Conservation (phyloP, 2,329 filamentous ascomycete genomes). For the Talaromyces islandicus region DNA sequence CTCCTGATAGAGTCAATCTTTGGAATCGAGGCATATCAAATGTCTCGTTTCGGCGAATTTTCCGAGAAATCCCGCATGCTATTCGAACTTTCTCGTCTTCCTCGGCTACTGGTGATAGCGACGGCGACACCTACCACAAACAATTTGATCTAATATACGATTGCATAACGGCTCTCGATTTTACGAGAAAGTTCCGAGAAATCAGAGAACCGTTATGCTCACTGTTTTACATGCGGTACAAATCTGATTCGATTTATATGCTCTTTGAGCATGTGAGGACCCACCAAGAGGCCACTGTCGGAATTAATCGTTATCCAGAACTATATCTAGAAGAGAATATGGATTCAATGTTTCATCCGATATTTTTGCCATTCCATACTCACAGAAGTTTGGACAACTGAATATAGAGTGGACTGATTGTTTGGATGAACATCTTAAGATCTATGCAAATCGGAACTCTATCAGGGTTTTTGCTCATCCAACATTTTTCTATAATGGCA, state of each 20-base stretch:
- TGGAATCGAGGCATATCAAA: constrained; percentile 4
- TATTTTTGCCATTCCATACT: neutral
- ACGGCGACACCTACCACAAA: neutral
- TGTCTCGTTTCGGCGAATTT: neutral
- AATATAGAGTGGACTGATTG: constrained; percentile 8
- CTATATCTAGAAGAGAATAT: constrained; percentile 2
- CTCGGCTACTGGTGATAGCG: neutral
- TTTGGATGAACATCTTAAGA: constrained; percentile 6
- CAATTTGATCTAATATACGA: constrained; percentile 5
- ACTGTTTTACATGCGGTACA: constrained; percentile 3
- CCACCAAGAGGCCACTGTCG: neutral
- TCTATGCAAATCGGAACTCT: constrained; percentile 2
- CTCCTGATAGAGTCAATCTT: constrained; percentile 8
- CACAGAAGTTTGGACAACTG: neutral
- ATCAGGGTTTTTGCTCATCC: constrained; percentile 2
- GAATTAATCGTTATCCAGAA: neutral
- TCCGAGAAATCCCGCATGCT: constrained; percentile 1
- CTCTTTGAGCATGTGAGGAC: neutral
- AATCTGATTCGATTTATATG: neutral
- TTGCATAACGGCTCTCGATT: constrained; percentile 5
- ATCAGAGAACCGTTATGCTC: neutral
- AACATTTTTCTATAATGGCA: neutral
- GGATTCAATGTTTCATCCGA: neutral
- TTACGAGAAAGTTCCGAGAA: neutral
- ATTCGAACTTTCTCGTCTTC: constrained; percentile 6